Base-by-base conservation (phyloP, 768 basidiomycete genomes). In the Leccinum rimulosum region DNA sequence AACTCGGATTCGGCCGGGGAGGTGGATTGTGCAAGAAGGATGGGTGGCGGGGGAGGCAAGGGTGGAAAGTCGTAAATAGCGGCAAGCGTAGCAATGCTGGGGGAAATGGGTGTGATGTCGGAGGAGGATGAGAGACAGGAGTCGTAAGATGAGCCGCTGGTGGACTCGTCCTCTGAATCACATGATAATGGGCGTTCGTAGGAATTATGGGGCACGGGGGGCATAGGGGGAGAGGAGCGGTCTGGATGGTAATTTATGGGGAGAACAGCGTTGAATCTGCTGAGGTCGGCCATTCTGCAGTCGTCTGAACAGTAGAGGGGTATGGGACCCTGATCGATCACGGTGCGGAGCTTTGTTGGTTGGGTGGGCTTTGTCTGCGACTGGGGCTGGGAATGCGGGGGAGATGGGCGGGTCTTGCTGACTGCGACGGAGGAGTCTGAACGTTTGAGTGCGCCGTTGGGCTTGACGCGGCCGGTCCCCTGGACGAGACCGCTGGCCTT, bases 261-360 rank as follows among this genome's bases (percentile, higher is more conserved):
- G 50, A 80, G 73, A 53, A 70, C 74, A 36, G 75, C 75, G 40
- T 76, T 70, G 28, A 66, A 67, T 65, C 70, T 70, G 66, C 77
- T 76, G 64, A 85, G 69, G 71, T 93, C 91, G 43, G 75, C 74
- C 45, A 85, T 71, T 60, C 82, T 79, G 69, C 91, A 93, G 66
- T 87, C 82, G 61, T 90, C 88, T 1, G 90, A 92, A 74, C 91
- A 93, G 75, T 93, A 93, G 59, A 93, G 81, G 19, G 90, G 90
- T 1, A 83, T 84, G n/a, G 89, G 90, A 1, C 79, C 79, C 70
- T 89, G 89, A 75, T 91, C 89, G 75, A 92, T 91, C 74, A 91
- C 78, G 11, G 84, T 84, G 50, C 84, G 84, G 47, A 82, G 78
- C 68, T 83, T 82, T 48, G 77, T 59, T 2, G 76, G 76, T n/a